phyloP scores from a whole-genome alignment of 345 rosid species.

The Bretschneidera sinensis region DNA sequence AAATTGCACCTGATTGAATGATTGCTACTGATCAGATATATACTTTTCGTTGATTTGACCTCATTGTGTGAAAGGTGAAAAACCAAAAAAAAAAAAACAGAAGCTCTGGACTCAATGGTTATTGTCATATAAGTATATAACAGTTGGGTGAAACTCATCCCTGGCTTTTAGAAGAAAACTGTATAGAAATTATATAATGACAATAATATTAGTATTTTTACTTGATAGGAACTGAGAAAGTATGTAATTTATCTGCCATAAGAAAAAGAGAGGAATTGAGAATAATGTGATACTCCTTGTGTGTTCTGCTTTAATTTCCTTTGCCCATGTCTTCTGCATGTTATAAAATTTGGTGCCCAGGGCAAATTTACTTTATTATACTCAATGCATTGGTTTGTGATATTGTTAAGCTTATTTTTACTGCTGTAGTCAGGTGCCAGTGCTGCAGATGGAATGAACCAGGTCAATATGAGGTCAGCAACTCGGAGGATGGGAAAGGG shows the following conservation, averaged over 20 bases:
- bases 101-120: neutral
- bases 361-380: too few relatives aligned
- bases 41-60: too few relatives aligned
- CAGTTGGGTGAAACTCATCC: neutral
- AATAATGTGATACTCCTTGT: neutral
- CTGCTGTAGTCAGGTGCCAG: conserved; percentile 32
- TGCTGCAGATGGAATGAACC: conserved; percentile 17
- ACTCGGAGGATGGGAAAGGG: conserved; percentile 28
- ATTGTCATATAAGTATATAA: too few relatives aligned
- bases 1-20: too few relatives aligned
- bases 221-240: neutral
- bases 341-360: too few relatives aligned
- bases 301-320: neutral
- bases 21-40: too few relatives aligned
- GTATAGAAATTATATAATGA: neutral
- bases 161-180: neutral
- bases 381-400: neutral
- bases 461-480: conserved; percentile 14
- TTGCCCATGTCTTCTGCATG: too few relatives aligned
- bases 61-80: neutral
- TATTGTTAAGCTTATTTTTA: conserved; percentile 5
- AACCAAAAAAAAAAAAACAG: too few relatives aligned
- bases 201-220: too few relatives aligned
- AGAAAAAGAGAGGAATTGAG: neutral
- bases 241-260: too few relatives aligned